A percentile compares a stretch with the other conserved stretches of the same genome.
Evolutionary conservation across 768 basidiomycete species (phyloP).

Genomic region (Xerocomellus intermedius): DNA sequence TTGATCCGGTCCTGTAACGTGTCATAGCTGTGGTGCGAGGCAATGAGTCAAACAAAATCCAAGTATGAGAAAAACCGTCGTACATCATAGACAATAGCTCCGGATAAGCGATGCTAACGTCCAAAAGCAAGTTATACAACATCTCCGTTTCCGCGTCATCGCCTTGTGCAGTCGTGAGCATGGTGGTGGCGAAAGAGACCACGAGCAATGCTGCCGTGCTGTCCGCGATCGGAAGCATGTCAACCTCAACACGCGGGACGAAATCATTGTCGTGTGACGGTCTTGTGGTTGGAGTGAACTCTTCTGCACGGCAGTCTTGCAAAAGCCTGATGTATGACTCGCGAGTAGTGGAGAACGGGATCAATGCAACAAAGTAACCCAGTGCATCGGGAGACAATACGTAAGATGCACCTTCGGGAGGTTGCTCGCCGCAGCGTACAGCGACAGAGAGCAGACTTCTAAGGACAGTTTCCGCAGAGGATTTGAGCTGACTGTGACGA

Average conservation of each 20-base stretch:
- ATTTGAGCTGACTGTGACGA: conserved; percentile 61
- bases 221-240: conserved; percentile 62
- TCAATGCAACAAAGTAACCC: conserved; percentile 76
- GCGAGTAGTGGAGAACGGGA: conserved; percentile 63
- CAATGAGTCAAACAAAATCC: conserved; percentile 6
- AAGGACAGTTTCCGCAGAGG: conserved; percentile 59
- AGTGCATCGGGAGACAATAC: conserved; percentile 58
- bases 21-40: conserved; percentile 55
- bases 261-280: conserved; percentile 41
- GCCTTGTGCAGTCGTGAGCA: conserved; percentile 71
- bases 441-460: conserved; percentile 64
- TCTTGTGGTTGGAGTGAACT: conserved; percentile 39
- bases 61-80: conserved; percentile 32
- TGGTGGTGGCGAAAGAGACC: conserved; percentile 71
- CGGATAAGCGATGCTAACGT: conserved; percentile 65
- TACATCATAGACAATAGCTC: conserved; percentile 73
- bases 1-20: conserved; percentile 72
- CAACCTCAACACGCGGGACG: conserved; percentile 53
- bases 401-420: conserved; percentile 40
- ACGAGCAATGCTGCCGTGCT: conserved; percentile 65
- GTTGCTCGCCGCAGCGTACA: conserved; percentile 39
- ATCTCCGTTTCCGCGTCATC: conserved; percentile 83
- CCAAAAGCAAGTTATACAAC: conserved; percentile 71
- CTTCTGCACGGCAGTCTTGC: conserved; percentile 58
- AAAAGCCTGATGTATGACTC: conserved; percentile 59